phyloP scores from a whole-genome alignment of 192 early-diverging fungal species.

The Irineochytrium annulatum region DNA sequence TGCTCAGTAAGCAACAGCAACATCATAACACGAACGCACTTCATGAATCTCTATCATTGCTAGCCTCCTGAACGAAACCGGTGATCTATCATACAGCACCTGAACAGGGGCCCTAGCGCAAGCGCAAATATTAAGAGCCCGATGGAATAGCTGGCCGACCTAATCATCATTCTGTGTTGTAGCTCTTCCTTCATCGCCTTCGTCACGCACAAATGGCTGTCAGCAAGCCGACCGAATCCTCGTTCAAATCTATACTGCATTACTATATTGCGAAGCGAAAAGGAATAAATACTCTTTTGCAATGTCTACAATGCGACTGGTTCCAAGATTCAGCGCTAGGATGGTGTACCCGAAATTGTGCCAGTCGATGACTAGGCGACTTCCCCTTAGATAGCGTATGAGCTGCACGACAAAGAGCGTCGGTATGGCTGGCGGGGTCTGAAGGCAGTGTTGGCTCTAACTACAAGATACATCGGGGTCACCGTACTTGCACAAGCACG shows the following conservation, averaged over 20 bases:
- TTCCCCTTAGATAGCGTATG: conserved; percentile 58
- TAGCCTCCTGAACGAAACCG: conserved; percentile 69
- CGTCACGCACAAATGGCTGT: conserved; percentile 83
- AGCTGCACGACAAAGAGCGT: conserved; percentile 76
- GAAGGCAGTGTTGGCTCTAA: background rate
- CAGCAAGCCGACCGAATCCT: conserved; percentile 60
- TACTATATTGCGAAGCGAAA: too few relatives aligned
- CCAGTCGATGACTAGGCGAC: conserved; percentile 89
- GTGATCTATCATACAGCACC: conserved; percentile 82
- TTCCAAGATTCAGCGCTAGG: conserved; percentile 68
- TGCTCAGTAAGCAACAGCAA: background rate
- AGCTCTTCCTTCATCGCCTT: conserved; percentile 73
- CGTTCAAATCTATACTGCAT: conserved; percentile 57
- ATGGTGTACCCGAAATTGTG: conserved; percentile 95
- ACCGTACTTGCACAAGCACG: conserved; percentile 73
- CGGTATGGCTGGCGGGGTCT: conserved; percentile 96
- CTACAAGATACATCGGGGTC: background rate
- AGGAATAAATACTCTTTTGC: conserved; percentile 47
- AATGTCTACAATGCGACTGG: conserved; percentile 45
- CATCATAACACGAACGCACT: conserved; percentile 26
- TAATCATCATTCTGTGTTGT: conserved; percentile 52
- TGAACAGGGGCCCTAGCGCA: conserved; percentile 56
- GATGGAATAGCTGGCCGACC: conserved; percentile 39
- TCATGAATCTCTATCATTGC: conserved; percentile 61
- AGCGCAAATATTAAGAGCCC: background rate